A percentile compares a stretch with the other conserved stretches of the same genome.
Conservation (phyloP, 2,329 filamentous ascomycete genomes). For the Rhytidhysteron rufulum region DNA sequence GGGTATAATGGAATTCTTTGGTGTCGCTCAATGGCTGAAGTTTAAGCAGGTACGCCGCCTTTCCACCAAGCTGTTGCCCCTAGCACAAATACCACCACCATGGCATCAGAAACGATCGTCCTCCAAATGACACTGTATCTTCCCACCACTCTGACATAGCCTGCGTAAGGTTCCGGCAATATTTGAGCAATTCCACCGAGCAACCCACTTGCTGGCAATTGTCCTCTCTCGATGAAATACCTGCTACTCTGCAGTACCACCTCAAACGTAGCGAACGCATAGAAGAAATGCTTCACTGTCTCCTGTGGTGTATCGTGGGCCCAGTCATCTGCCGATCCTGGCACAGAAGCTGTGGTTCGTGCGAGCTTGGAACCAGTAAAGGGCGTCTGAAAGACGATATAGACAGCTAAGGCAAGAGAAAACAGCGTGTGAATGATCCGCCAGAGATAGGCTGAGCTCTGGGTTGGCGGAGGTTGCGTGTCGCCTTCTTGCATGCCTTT, state of each 20-base stretch:
- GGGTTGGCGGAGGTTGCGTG: slow-evolving; percentile 29
- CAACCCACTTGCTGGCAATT: slow-evolving; percentile 56
- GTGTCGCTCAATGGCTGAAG: no score
- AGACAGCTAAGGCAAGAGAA: slow-evolving; percentile 65
- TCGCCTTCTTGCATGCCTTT: slow-evolving; percentile 43
- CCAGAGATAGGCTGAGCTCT: slow-evolving; percentile 58
- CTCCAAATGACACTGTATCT: slow-evolving; percentile 68
- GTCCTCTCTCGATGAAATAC: slow-evolving; percentile 65
- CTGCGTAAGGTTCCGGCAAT: slow-evolving; percentile 61
- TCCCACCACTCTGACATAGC: slow-evolving; percentile 58
- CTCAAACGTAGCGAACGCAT: slow-evolving; percentile 76
- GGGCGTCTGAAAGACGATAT: slow-evolving; percentile 63
- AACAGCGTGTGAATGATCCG: slow-evolving; percentile 70
- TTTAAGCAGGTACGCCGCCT: slow-evolving; percentile 23
- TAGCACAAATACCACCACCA: slow-evolving; percentile 73
- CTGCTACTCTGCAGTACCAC: slow-evolving; percentile 67
- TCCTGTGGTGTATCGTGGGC: slow-evolving; percentile 34
- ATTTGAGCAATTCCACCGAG: slow-evolving; percentile 62
- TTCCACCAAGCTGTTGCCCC: slow-evolving; percentile 54
- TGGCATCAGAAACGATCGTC: slow-evolving; percentile 68
- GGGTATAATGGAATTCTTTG: no score
- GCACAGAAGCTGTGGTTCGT: slow-evolving; percentile 37
- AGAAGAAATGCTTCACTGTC: slow-evolving; percentile 61
- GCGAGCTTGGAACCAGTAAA: slow-evolving; percentile 65
- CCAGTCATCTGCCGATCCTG: slow-evolving; percentile 22